phyloP scores from a whole-genome alignment of 208 protist genomes.

The Endotrypanum monterogeii region DNA sequence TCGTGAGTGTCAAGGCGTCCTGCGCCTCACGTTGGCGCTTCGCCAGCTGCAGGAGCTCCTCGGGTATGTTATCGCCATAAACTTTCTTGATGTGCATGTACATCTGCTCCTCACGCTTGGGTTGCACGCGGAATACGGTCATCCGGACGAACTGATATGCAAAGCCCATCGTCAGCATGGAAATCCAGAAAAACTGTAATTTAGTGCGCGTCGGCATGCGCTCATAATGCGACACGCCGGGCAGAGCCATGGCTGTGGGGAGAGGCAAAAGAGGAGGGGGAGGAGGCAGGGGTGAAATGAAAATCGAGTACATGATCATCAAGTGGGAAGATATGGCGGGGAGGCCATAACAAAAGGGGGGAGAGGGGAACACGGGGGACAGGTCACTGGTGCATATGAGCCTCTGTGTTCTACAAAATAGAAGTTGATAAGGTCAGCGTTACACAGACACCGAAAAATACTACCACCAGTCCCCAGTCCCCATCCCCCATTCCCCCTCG shows the following conservation, averaged over 20 bases:
- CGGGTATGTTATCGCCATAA: conserved; percentile 78
- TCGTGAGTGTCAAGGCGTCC: conserved; percentile 72
- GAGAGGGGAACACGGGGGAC: no score
- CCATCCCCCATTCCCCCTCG: not conserved
- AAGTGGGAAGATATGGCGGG: not conserved
- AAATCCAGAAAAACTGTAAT: conserved; percentile 78
- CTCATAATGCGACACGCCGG: conserved; percentile 78
- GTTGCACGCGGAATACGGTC: conserved; percentile 76
- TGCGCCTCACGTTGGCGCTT: conserved; percentile 79
- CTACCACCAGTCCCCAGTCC: no score
- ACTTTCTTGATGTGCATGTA: conserved; percentile 70
- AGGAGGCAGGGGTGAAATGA: not conserved
- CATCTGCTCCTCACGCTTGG: conserved; percentile 88
- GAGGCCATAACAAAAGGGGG: not conserved
- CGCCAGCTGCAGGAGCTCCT: conserved; percentile 59
- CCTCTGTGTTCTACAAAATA: not conserved
- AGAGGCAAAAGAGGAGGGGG: not conserved
- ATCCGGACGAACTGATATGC: conserved; percentile 79
- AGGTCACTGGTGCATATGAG: no score
- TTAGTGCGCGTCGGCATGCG: conserved; percentile 79
- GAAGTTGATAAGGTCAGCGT: not conserved
- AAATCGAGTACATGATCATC: not conserved
- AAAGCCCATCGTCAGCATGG: conserved; percentile 76
- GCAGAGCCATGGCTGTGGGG: conserved; percentile 43
- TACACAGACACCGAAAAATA: not conserved